Evolutionary conservation across 768 basidiomycete genomes (phyloP).

Genomic region (Lyophyllum shimeji): DNA sequence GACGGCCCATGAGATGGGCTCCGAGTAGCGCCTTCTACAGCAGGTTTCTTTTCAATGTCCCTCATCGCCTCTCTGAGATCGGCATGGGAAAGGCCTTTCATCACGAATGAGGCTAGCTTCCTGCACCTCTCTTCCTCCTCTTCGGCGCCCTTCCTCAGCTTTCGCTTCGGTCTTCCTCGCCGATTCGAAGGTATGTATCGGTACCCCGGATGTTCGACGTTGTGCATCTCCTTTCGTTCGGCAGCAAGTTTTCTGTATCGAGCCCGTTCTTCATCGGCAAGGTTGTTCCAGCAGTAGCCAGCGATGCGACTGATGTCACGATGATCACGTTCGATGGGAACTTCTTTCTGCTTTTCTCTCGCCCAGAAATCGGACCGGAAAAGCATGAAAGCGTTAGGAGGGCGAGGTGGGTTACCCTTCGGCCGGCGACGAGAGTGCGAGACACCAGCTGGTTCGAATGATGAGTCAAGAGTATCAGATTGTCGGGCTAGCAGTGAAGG

Average conservation of each 20-base stretch:
- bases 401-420: conserved; percentile 59
- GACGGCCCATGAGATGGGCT: not conserved
- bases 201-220: conserved; percentile 51
- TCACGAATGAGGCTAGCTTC: conserved; percentile 33
- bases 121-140: conserved; percentile 39
- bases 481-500: not conserved
- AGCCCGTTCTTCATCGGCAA: conserved; percentile 38
- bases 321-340: conserved; percentile 58
- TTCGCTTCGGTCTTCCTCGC: conserved; percentile 33
- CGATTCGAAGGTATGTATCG: conserved; percentile 46
- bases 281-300: conserved; percentile 58
- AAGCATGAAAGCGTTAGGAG: conserved; percentile 76
- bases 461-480: not conserved
- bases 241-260: conserved; percentile 44
- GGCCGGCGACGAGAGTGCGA: conserved; percentile 25
- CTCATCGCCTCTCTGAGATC: conserved; percentile 24
- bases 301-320: conserved; percentile 67
- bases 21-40: not conserved
- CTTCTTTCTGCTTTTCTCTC: conserved; percentile 44
- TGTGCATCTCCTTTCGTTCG: conserved; percentile 45
- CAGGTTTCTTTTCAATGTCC: conserved; percentile 5
- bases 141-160: conserved; percentile 28
- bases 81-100: conserved; percentile 31
- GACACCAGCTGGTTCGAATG: conserved; percentile 1
- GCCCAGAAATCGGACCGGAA: conserved; percentile 67